A percentile compares a stretch with the other conserved stretches of the same genome.
These are phyloP conservation scores for Paecilomyces sp. DNA, from an alignment of 2,329 filamentous ascomycete species.

Conservation along the genomic window DNA sequence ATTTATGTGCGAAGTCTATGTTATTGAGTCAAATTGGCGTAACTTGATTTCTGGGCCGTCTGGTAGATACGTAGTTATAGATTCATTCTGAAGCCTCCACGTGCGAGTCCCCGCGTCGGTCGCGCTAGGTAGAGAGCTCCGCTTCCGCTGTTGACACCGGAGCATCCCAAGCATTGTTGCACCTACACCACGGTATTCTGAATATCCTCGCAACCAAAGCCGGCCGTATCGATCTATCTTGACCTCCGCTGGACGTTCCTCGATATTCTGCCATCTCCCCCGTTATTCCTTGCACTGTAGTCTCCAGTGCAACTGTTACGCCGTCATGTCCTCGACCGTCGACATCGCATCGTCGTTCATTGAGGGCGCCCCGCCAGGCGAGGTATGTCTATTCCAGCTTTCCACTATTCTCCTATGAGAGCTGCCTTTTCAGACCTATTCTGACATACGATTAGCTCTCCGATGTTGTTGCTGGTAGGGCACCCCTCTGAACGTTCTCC, in stretches of 20 bases:
- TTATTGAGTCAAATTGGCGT: background rate
- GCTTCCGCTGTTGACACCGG: conserved; percentile 12
- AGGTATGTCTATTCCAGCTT: conserved; percentile 53
- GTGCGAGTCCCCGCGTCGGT: conserved; percentile 12
- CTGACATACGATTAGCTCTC: conserved; percentile 48
- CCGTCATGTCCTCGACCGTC: conserved; percentile 39
- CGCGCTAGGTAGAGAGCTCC: conserved; percentile 11
- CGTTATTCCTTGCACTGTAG: conserved; percentile 3
- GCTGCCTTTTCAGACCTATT: background rate
- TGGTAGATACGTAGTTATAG: background rate
- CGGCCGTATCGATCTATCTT: background rate
- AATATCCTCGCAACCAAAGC: background rate
- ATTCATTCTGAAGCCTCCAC: conserved; percentile 4
- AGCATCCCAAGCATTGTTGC: background rate
- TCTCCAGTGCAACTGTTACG: background rate
- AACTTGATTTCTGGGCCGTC: background rate
- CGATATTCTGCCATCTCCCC: background rate
- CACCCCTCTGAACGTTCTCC: conserved; percentile 5
- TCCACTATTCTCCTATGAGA: conserved; percentile 2
- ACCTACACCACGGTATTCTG: background rate
- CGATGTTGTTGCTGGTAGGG: conserved; percentile 77
- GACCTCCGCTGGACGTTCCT: background rate
- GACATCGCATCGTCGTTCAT: conserved; percentile 77
- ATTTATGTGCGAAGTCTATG: background rate
- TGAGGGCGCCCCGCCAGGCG: conserved; percentile 88